phyloP scores from a whole-genome alignment of 371 early-diverging fungal genomes.

The Mucor racemosus region DNA sequence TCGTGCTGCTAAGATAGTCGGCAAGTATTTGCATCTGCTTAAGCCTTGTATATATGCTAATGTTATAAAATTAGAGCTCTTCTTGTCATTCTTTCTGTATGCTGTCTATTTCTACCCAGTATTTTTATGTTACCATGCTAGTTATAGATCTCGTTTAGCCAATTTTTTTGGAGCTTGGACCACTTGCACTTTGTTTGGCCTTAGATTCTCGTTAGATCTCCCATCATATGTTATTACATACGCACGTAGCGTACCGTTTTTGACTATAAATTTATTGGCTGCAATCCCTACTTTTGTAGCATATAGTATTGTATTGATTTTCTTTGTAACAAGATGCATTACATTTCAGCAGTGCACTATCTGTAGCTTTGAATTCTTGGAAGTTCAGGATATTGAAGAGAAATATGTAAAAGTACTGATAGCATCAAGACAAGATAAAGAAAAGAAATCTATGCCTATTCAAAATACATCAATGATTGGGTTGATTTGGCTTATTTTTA shows the following conservation, averaged over 20 bases:
- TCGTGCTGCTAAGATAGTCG: constrained; percentile 48
- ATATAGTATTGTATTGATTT: constrained; percentile 29
- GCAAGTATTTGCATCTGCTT: constrained; percentile 20
- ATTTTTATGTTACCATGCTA: constrained; percentile 51
- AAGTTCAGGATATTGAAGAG: constrained; percentile 50
- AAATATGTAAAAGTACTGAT: constrained; percentile 38
- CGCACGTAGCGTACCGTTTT: constrained; percentile 39
- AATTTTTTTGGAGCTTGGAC: constrained; percentile 38
- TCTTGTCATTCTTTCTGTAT: constrained; percentile 54
- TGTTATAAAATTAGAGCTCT: constrained; percentile 33
- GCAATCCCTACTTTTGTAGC: constrained; percentile 43
- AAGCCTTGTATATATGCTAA: too few relatives aligned
- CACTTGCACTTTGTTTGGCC: constrained; percentile 35
- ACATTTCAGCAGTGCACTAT: constrained; percentile 33
- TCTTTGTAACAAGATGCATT: constrained; percentile 33
- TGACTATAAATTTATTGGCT: constrained; percentile 37
- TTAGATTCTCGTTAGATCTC: constrained; percentile 41
- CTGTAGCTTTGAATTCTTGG: constrained; percentile 36
- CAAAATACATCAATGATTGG: not conserved
- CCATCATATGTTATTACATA: constrained; percentile 44
- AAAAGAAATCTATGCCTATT: not conserved
- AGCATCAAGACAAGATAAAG: not conserved
- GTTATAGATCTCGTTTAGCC: constrained; percentile 45
- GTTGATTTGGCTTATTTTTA: not conserved
- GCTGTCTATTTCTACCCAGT: constrained; percentile 59